Base-by-base conservation (phyloP, 1,139 yeast species). In the Pneumocystis sp. region DNA sequence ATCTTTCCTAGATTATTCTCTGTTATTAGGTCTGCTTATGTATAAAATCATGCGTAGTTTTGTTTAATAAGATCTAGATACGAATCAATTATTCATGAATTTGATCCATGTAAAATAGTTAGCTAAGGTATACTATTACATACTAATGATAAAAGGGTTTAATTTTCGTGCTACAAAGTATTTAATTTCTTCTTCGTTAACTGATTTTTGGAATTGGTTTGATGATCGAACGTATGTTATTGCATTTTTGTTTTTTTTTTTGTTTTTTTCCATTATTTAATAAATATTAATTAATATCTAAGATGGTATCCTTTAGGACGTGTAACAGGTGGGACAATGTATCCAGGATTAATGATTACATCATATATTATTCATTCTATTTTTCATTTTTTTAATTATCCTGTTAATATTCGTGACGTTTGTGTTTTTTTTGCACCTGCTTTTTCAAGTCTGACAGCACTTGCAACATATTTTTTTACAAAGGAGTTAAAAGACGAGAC, bases 291-390 rank as follows among this genome's bases (percentile, higher is more conserved):
- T 50, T 0, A 25, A 25, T 25, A 15, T 25, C 25, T 17, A 50
- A 93, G 98, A 37, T 95, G 99, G 99, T 95, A 95, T 75, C 99
- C 99, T 29, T 81, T 95, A 69, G 99, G 99, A 25, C 84, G 99
- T 77, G 98, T 95, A 72, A 93, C 98, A 15, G 99, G 99, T 70
- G 99, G 99, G 69, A 95, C 99, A 2, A 78, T 95, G 70, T 95
- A 95, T 74, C 99, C 99, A 1, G 99, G 99, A 10, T 80, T 95
- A 71, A 95, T 95, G 99, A 96, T 95, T 59, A 90, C 98, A 6
- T 86, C 96, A 10, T 96, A 96, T 44, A 82, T 88, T 37, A 86
- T 95, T 67, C 91, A 95, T 86, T 88, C 85, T 71, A 73, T 84
- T 15, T 80, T 93, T 69, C 79, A 85, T 69, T 76, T 86, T 63